Conservation (phyloP, 192 early-diverging fungal species). For the Obelidium mucronatum region DNA sequence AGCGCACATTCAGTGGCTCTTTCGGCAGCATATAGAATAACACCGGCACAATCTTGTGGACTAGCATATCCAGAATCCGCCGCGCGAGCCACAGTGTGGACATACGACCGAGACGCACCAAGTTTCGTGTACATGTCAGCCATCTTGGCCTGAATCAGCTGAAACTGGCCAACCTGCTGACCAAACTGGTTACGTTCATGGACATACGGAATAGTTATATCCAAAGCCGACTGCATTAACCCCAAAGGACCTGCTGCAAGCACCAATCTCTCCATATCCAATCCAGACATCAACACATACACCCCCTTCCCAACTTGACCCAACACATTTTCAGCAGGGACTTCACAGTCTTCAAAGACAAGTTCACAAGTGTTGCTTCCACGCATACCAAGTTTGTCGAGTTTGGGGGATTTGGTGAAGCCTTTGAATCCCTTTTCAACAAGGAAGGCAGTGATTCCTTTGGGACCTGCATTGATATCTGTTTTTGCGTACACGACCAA, state of each 20-base stretch:
- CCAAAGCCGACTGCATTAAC: constrained; percentile 88
- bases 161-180: constrained; percentile 84
- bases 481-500: constrained; percentile 96
- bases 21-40: constrained; percentile 92
- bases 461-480: constrained; percentile 74
- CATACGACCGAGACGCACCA: constrained; percentile 87
- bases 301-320: constrained; percentile 86
- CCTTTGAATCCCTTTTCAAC: constrained; percentile 89
- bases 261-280: constrained; percentile 89
- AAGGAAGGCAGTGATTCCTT: constrained; percentile 94
- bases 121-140: constrained; percentile 99
- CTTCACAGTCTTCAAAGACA: constrained; percentile 91
- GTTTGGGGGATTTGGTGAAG: constrained; percentile 84
- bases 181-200: constrained; percentile 90
- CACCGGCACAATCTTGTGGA: constrained; percentile 86
- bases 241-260: constrained; percentile 90
- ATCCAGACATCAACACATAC: constrained; percentile 95
- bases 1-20: constrained; percentile 91
- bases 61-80: constrained; percentile 74
- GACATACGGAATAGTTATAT: constrained; percentile 84
- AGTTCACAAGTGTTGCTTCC: constrained; percentile 96
- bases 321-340: constrained; percentile 89
- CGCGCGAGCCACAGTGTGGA: constrained; percentile 88
- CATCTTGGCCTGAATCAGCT: constrained; percentile 90
- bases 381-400: constrained; percentile 97